Conservation (phyloP, 768 basidiomycete genomes). For the Hypholoma sublateritium region DNA sequence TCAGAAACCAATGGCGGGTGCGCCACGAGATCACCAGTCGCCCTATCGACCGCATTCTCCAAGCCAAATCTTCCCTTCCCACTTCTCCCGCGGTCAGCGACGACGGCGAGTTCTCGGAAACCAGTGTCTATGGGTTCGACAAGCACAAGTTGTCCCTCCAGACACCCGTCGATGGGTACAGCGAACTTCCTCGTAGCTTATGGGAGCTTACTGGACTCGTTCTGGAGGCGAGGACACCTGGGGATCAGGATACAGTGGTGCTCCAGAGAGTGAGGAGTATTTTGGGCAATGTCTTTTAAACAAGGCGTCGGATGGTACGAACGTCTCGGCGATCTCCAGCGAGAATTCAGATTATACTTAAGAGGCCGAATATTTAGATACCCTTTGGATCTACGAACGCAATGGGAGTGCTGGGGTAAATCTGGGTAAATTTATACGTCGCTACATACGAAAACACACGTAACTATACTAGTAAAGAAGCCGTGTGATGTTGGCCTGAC, state of each 20-base stretch:
- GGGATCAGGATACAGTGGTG: slow-evolving; percentile 1
- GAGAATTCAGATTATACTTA: not conserved
- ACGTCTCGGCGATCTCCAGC: not conserved
- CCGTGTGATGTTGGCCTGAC: not conserved
- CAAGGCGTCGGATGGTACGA: not conserved
- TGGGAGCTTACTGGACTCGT: slow-evolving; percentile 13
- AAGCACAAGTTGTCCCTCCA: slow-evolving; percentile 3
- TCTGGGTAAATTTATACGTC: not conserved
- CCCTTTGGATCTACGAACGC: not conserved
- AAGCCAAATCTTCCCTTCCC: not conserved
- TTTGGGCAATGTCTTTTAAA: slow-evolving; percentile 12
- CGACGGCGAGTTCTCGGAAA: slow-evolving; percentile 9
- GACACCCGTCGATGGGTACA: slow-evolving; percentile 4
- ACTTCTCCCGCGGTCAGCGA: slow-evolving; percentile 4
- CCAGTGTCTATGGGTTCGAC: slow-evolving; percentile 15
- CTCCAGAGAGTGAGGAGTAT: slow-evolving; percentile 6
- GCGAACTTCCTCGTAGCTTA: slow-evolving; percentile 4
- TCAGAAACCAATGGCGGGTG: slow-evolving; percentile 13
- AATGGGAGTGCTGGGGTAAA: not conserved
- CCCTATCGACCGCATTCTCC: slow-evolving; percentile 13
- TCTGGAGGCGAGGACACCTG: slow-evolving; percentile 5
- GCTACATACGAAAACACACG: not conserved
- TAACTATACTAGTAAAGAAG: not conserved
- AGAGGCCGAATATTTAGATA: not conserved
- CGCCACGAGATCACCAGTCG: slow-evolving; percentile 8